These are phyloP conservation scores for Protomyces inouyei DNA, from an alignment of 1,139 yeast genomes.

Conservation along the genomic window DNA sequence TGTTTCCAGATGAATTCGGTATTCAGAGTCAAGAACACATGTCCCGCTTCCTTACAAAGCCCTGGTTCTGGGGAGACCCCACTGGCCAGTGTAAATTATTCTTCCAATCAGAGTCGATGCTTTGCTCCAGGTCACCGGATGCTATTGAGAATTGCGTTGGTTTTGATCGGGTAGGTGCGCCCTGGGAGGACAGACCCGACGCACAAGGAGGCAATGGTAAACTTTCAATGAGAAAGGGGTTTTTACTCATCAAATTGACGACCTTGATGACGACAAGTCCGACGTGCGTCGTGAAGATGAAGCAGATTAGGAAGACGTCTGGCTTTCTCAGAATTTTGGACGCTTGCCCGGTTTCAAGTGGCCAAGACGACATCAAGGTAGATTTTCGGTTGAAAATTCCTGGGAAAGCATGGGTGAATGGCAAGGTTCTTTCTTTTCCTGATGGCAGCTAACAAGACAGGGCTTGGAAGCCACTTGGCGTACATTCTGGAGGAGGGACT, in stretches of 20 bases:
- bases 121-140: slow-evolving; percentile 22
- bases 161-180: slow-evolving; percentile 24
- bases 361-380: slow-evolving; percentile 22
- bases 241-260: slow-evolving; percentile 18
- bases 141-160: slow-evolving; percentile 22
- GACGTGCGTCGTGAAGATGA: slow-evolving; percentile 17
- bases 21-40: slow-evolving; percentile 18
- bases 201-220: slow-evolving; percentile 25
- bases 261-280: no score
- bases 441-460: not conserved
- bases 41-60: slow-evolving; percentile 21
- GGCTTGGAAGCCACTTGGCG: slow-evolving; percentile 19
- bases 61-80: slow-evolving; percentile 24
- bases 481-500: slow-evolving; percentile 16
- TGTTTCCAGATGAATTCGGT: slow-evolving; percentile 20
- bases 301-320: slow-evolving; percentile 18
- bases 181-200: slow-evolving; percentile 21
- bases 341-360: slow-evolving; percentile 10
- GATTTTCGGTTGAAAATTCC: slow-evolving; percentile 20
- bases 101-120: slow-evolving; percentile 19
- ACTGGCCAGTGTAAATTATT: no score
- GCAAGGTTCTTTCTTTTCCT: not conserved
- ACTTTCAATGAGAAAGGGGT: slow-evolving; percentile 8
- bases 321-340: slow-evolving; percentile 10
- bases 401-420: slow-evolving; percentile 20